A percentile compares a stretch with the other conserved stretches of the same genome.
Conservation (phyloP, 2,329 filamentous ascomycete genomes). For the Sporothrix variecibatus region DNA sequence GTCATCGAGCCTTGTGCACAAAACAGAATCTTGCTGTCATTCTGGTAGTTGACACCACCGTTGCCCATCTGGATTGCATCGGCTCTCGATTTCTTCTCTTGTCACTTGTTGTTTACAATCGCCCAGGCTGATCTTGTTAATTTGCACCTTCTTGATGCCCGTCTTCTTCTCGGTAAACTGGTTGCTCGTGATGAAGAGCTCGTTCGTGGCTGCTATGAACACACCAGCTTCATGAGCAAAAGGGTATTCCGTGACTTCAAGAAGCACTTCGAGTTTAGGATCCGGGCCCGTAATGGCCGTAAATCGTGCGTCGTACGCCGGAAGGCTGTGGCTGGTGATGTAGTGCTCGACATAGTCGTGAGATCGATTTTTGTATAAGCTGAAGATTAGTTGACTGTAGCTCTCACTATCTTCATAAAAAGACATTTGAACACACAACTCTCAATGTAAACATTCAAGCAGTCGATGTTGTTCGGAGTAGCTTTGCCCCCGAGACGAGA, state of each 20-base stretch:
- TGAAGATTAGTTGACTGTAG: no score
- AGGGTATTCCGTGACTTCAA: not conserved
- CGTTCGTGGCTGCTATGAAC: not conserved
- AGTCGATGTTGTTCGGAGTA: not conserved
- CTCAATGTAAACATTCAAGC: not conserved
- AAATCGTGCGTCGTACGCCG: not conserved
- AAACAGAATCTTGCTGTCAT: constrained; percentile 37
- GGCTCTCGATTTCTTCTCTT: constrained; percentile 8
- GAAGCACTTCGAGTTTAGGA: not conserved
- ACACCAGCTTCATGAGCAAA: not conserved
- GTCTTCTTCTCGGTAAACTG: not conserved
- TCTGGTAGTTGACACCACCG: constrained; percentile 42
- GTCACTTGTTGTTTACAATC: not conserved
- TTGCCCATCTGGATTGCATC: constrained; percentile 23
- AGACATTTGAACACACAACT: no score
- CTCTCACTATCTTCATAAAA: no score
- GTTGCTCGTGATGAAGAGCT: constrained; percentile 28
- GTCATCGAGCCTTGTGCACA: constrained; percentile 33
- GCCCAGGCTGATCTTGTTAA: constrained; percentile 17
- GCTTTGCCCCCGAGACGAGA: constrained; percentile 16
- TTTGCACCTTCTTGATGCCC: constrained; percentile 4
- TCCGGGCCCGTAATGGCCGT: not conserved
- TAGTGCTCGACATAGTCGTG: not conserved
- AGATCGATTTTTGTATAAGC: not conserved
- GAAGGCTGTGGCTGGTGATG: not conserved